These are phyloP conservation scores for Suhomyces bokatorum DNA, from an alignment of 1,139 yeast species.

Conservation along the genomic window DNA sequence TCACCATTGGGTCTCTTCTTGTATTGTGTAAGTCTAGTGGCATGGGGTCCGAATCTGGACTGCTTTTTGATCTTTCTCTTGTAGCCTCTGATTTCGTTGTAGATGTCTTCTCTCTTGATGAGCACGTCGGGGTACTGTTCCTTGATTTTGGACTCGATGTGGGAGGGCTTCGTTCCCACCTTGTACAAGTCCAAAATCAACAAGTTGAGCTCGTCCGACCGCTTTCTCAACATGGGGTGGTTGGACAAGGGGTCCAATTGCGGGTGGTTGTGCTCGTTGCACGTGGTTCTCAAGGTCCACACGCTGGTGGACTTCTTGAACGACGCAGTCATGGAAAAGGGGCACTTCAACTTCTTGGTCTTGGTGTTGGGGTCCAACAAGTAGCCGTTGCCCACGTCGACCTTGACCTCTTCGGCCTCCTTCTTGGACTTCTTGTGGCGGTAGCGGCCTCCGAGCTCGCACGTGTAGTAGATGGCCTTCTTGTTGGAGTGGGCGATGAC, in stretches of 20 bases:
- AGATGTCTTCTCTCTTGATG: conserved; percentile 58
- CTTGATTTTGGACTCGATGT: conserved; percentile 53
- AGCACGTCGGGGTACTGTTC: conserved; percentile 56
- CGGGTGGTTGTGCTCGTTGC: conserved; percentile 61
- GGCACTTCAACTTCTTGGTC: conserved; percentile 57
- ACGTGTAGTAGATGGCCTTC: conserved; percentile 62
- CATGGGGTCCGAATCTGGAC: conserved; percentile 14
- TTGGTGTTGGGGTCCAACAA: conserved; percentile 45
- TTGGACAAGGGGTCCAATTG: conserved; percentile 56
- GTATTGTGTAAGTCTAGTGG: conserved; percentile 14
- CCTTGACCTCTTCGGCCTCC: conserved; percentile 25
- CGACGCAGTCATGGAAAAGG: conserved; percentile 59
- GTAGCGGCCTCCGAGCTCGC: conserved; percentile 59
- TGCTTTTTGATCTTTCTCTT: conserved; percentile 53
- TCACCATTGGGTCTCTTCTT: conserved; percentile 29
- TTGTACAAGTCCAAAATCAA: conserved; percentile 55
- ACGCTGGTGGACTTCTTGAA: conserved; percentile 49
- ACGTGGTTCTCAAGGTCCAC: conserved; percentile 56
- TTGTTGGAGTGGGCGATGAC: conserved; percentile 61
- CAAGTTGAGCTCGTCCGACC: conserved; percentile 53
- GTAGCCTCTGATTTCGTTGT: conserved; percentile 59
- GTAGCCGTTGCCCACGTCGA: conserved; percentile 39
- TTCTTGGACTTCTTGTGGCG: conserved; percentile 52
- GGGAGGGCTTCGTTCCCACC: conserved; percentile 59
- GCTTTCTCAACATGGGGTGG: conserved; percentile 59